Base-by-base conservation (phyloP, 108 stramenopile genomes). In the Cyclotella baltica region DNA sequence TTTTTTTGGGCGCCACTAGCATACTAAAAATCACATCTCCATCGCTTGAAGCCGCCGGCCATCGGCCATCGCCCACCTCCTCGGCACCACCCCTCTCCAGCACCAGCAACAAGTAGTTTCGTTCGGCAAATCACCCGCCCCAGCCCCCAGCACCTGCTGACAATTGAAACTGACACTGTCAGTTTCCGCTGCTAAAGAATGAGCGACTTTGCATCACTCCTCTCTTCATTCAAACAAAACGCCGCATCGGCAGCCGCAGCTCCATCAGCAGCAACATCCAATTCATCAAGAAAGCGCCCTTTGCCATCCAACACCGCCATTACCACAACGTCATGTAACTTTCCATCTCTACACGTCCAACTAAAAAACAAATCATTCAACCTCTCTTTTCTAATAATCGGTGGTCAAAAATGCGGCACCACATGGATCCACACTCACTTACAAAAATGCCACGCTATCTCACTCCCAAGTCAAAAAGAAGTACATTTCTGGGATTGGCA, bases 401-500 rank as follows among this genome's bases (percentile, higher is more conserved):
- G 88, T 1, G 86, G 83, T 5, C 88, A 89, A 62, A 89, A 89
- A 63, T 81, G 79, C 13, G 87, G 87, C 34, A 88, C 87, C 4
- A 81, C 87, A 13, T 88, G 89, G 89, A 35, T 90, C 29, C 82
- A 90, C 75, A 70, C 66, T 55, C 75, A 83, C 47, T 63, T 90
- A 46, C 53, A 61, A 37, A 59, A 76, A 59, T 75, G 77, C 67
- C 48, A 57, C 29, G 20, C 58, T 8, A 67, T 89, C 3, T 77
- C 86, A 8, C 23, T 34, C 8, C n/a, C 55, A 27, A 27, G 67
- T 11, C 72, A 75, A 57, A 89, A 89, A 73, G 88, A 89, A 58
- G 78, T 89, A 16, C 88, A 89, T 38, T 89, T 83, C 55, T 89
- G 86, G 86, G 88, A 89, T 64, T 87, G 86, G 88, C 74, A 89